phyloP scores from a whole-genome alignment of 371 early-diverging fungal genomes.

The Sanchytrium tribonematis region DNA sequence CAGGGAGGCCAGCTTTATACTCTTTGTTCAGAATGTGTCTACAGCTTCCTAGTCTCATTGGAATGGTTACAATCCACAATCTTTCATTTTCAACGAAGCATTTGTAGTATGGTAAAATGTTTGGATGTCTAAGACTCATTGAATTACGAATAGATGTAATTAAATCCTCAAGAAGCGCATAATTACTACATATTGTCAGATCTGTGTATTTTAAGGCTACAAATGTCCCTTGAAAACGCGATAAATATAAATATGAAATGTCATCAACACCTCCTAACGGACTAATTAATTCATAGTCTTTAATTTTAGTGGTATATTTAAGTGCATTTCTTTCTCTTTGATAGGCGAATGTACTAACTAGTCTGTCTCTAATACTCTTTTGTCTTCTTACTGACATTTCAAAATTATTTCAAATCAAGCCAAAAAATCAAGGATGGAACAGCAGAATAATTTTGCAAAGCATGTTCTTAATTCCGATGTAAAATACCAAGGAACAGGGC shows the following conservation, averaged over 20 bases:
- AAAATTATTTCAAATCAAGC: too few species aligned
- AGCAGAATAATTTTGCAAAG: not conserved
- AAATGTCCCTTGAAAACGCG: conserved; percentile 10
- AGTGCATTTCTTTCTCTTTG: not conserved
- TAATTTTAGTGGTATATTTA: not conserved
- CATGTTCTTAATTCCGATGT: not conserved
- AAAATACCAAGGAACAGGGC: not conserved
- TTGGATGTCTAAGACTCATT: conserved; percentile 13
- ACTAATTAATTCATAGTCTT: conserved; percentile 6
- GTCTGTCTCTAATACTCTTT: not conserved
- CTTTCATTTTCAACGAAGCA: conserved; percentile 21
- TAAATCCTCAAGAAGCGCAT: conserved; percentile 19
- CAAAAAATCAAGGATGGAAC: not conserved
- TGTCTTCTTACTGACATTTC: not conserved
- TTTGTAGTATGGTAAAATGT: conserved; percentile 19
- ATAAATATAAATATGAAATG: conserved; percentile 20
- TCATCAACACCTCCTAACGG: conserved; percentile 13
- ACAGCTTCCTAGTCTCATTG: conserved; percentile 15
- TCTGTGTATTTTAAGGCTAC: conserved; percentile 24
- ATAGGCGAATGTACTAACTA: not conserved
- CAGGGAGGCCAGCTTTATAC: conserved; percentile 18
- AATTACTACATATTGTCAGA: conserved; percentile 19
- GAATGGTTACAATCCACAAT: conserved; percentile 23
- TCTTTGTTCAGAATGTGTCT: conserved; percentile 16
- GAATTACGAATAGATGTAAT: conserved; percentile 13